Percentiles rank a stretch among this genome's conserved stretches.
These are phyloP conservation scores for Telfairia occidentalis DNA, from an alignment of 331 rosid genomes.

Conservation along the genomic window DNA sequence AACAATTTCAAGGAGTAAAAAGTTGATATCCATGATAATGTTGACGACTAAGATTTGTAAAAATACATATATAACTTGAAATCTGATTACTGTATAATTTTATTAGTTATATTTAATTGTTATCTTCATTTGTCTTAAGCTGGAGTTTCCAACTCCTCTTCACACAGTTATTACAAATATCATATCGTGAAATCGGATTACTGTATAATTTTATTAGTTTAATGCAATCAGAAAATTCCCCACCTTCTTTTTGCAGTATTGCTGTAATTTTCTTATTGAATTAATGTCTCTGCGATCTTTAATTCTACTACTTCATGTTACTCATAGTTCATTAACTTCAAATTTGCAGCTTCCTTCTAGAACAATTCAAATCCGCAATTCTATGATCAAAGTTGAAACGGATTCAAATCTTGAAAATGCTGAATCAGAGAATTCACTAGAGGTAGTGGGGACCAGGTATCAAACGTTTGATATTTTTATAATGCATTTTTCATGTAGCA, in stretches of 20 bases:
- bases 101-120: background rate
- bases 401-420: constrained; percentile 20
- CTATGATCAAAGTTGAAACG: constrained; percentile 53
- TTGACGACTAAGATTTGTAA: background rate
- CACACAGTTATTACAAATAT: background rate
- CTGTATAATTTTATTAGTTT: background rate
- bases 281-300: background rate
- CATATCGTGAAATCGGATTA: background rate
- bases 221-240: background rate
- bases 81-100: too few relatives aligned
- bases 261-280: background rate
- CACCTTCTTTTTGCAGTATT: background rate
- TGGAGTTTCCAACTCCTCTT: background rate
- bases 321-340: background rate
- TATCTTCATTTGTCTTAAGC: background rate
- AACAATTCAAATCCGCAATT: constrained; percentile 50
- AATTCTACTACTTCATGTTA: constrained; percentile 1
- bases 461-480: background rate
- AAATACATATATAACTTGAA: background rate
- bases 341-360: constrained; percentile 46
- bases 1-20: background rate
- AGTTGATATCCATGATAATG: background rate
- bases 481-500: background rate
- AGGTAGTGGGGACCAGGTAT: constrained; percentile 68
- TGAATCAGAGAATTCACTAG: constrained; percentile 43